Conservation (phyloP, 2,329 filamentous ascomycete species). For the Chaetomiaceae sp. region DNA sequence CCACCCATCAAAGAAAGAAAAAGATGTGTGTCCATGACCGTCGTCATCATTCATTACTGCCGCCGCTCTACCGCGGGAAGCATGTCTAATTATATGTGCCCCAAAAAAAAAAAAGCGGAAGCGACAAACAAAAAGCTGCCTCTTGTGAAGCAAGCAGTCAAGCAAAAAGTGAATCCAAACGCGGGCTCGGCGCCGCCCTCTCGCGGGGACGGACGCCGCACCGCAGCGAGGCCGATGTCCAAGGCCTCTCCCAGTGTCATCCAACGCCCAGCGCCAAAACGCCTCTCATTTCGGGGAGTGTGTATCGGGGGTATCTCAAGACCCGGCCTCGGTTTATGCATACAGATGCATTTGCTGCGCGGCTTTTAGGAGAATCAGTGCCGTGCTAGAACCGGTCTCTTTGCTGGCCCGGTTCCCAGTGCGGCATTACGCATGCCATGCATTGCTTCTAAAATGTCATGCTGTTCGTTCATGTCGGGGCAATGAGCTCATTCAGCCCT, state of each 20-base stretch:
- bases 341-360: not conserved
- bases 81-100: too few species aligned
- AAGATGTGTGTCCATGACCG: not conserved
- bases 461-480: too few species aligned
- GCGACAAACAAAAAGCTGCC: not conserved
- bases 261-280: not conserved
- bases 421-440: not conserved
- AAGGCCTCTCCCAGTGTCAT: not conserved
- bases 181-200: not conserved
- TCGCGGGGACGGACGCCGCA: not conserved
- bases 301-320: constrained; percentile 10
- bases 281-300: not conserved
- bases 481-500: constrained; percentile 9
- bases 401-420: not conserved
- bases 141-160: not conserved
- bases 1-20: not conserved
- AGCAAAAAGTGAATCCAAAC: not conserved
- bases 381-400: not conserved
- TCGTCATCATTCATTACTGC: not conserved
- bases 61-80: not conserved
- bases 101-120: not conserved
- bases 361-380: too few species aligned
- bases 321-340: not conserved
- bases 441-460: not conserved
- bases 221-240: not conserved